These are phyloP conservation scores for Candida anglica DNA, from an alignment of 805 yeast genomes.

Conservation along the genomic window DNA sequence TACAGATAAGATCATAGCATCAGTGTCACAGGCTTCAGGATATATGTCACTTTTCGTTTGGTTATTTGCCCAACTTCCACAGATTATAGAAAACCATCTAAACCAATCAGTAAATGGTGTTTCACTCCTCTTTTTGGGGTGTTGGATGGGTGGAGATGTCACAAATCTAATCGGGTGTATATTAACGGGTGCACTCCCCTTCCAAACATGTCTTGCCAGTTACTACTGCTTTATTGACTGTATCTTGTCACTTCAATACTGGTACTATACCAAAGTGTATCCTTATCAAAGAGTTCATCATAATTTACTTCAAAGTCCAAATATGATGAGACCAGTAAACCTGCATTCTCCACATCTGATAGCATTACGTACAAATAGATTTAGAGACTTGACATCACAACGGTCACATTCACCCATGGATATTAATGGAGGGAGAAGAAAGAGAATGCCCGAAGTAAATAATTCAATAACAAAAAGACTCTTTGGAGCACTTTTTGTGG, in stretches of 20 bases:
- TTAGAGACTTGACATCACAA: slow-evolving; percentile 3
- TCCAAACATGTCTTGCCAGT: slow-evolving; percentile 67
- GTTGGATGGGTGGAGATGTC: slow-evolving; percentile 37
- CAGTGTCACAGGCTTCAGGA: slow-evolving; percentile 10
- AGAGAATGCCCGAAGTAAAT: slow-evolving; percentile 1
- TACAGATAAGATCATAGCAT: slow-evolving; percentile 3
- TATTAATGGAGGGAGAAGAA: not conserved
- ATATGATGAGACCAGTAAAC: slow-evolving; percentile 24
- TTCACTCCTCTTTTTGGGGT: slow-evolving; percentile 23
- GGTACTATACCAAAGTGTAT: slow-evolving; percentile 56
- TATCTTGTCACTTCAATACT: slow-evolving; percentile 64
- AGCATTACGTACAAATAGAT: slow-evolving; percentile 16
- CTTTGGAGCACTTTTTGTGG: slow-evolving; percentile 10
- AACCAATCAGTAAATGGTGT: slow-evolving; percentile 35
- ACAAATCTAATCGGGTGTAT: slow-evolving; percentile 66
- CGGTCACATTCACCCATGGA: not conserved
- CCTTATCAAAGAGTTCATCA: slow-evolving; percentile 36
- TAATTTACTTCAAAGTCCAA: slow-evolving; percentile 34
- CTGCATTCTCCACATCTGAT: not conserved
- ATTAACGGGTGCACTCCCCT: slow-evolving; percentile 73
- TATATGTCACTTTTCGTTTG: slow-evolving; percentile 48
- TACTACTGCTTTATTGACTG: slow-evolving; percentile 75
- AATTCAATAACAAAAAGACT: slow-evolving; percentile 10
- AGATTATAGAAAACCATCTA: slow-evolving; percentile 53
- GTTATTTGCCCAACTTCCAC: slow-evolving; percentile 74